phyloP scores from a whole-genome alignment of 441 rosid species.

The Corymbia calophylla region DNA sequence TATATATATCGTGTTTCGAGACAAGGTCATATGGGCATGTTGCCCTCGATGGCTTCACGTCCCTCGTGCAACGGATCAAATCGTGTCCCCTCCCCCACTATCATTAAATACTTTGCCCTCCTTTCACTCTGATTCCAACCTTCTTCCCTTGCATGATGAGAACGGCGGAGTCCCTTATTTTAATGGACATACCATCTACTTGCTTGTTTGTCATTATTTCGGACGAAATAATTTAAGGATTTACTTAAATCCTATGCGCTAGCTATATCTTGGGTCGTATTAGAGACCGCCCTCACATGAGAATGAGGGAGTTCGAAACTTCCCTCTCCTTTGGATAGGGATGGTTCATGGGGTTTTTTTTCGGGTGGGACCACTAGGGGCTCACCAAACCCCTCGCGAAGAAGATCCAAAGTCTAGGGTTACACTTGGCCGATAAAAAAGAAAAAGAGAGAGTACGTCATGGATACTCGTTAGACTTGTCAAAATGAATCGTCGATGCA shows the following conservation, averaged over 20 bases:
- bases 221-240: too few species aligned
- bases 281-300: background rate
- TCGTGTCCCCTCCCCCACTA: background rate
- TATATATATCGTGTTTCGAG: background rate
- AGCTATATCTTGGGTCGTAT: background rate
- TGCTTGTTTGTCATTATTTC: too few species aligned
- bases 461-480: background rate
- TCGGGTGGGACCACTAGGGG: background rate
- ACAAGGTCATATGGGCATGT: background rate
- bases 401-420: background rate
- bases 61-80: background rate
- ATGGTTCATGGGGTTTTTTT: background rate
- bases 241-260: too few species aligned
- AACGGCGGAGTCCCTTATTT: too few species aligned
- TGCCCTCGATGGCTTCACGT: background rate
- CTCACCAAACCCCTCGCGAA: background rate
- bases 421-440: background rate
- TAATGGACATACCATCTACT: too few species aligned
- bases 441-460: background rate
- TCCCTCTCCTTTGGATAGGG: background rate
- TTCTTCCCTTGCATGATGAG: background rate
- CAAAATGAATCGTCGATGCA: too few species aligned
- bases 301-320: background rate
- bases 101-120: background rate
- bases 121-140: background rate